A percentile compares a stretch with the other conserved stretches of the same genome.
Evolutionary conservation across 129 eudicot species (phyloP).

Genomic region (Chrysanthemum lavandulifolium): DNA sequence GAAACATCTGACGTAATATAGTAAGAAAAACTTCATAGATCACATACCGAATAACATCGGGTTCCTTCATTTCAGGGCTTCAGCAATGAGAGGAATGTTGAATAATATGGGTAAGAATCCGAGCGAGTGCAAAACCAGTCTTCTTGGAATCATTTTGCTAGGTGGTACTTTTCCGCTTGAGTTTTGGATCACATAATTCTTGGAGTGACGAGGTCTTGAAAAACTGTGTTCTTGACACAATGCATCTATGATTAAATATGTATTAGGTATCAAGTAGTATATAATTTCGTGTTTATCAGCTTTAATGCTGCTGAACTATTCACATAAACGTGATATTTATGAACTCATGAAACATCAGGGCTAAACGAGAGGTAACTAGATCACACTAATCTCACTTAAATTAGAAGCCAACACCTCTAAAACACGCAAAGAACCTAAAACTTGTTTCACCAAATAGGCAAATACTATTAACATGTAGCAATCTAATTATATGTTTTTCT

Average conservation of each 20-base stretch:
- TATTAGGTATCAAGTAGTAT: constrained; percentile 3
- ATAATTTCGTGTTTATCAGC: too few species aligned
- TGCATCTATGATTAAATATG: neutral
- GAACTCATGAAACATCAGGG: neutral
- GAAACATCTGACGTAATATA: neutral
- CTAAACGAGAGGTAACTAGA: neutral
- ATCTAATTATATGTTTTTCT: too few species aligned
- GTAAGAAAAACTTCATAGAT: neutral
- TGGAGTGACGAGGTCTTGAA: constrained; percentile 29
- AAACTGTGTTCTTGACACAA: constrained; percentile 35
- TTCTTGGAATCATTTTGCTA: constrained; percentile 39
- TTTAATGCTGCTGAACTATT: too few species aligned
- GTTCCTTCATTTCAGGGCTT: constrained; percentile 56
- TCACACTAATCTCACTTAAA: neutral
- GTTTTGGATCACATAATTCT: constrained; percentile 33
- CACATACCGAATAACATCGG: constrained; percentile 69
- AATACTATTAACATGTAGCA: too few species aligned
- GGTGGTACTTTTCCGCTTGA: constrained; percentile 16
- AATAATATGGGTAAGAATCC: constrained; percentile 40
- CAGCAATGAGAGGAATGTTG: constrained; percentile 40
- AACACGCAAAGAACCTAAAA: too few species aligned
- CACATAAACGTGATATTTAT: too few species aligned
- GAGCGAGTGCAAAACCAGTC: constrained; percentile 49
- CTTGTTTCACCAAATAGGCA: too few species aligned
- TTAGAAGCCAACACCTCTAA: too few species aligned